phyloP scores from a whole-genome alignment of 768 basidiomycete species.

The Pholiota molesta region DNA sequence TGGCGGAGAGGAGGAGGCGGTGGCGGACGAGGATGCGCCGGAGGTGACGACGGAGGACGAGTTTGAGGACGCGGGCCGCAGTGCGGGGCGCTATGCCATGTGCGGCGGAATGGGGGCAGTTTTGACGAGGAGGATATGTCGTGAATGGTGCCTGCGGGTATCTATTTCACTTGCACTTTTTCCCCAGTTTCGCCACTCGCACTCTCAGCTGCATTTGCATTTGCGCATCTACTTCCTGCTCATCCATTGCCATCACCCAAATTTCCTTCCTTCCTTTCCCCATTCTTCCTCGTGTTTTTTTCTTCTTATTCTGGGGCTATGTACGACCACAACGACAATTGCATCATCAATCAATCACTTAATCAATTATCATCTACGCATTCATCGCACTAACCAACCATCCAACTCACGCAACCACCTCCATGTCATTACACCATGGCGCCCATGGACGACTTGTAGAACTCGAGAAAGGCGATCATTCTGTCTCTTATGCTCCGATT shows the following conservation, averaged over 20 bases:
- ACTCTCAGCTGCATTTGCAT: not conserved
- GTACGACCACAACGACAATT: slow-evolving; percentile 5
- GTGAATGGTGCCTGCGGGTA: slow-evolving; percentile 17
- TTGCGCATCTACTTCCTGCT: not conserved
- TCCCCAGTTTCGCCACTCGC: not conserved
- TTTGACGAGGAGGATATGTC: slow-evolving; percentile 42
- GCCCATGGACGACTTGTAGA: not conserved
- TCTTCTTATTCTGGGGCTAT: slow-evolving; percentile 8
- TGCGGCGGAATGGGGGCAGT: slow-evolving; percentile 38
- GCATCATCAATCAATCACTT: slow-evolving; percentile 3
- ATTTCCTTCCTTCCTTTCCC: not conserved
- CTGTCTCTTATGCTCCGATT: not conserved
- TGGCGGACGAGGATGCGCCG: slow-evolving; percentile 52
- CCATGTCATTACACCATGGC: not conserved
- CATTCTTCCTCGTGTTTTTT: not conserved
- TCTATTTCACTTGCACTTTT: not conserved
- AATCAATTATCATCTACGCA: not conserved
- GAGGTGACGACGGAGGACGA: slow-evolving; percentile 75
- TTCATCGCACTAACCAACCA: slow-evolving; percentile 3
- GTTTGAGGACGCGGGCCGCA: slow-evolving; percentile 62
- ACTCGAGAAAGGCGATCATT: not conserved
- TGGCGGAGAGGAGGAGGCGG: slow-evolving; percentile 57
- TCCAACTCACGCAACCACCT: not conserved
- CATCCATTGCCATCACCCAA: not conserved
- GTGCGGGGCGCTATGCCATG: slow-evolving; percentile 70